Evolutionary conservation across 805 yeast species (phyloP).

Genomic region (Monosporozyma aerobia): DNA sequence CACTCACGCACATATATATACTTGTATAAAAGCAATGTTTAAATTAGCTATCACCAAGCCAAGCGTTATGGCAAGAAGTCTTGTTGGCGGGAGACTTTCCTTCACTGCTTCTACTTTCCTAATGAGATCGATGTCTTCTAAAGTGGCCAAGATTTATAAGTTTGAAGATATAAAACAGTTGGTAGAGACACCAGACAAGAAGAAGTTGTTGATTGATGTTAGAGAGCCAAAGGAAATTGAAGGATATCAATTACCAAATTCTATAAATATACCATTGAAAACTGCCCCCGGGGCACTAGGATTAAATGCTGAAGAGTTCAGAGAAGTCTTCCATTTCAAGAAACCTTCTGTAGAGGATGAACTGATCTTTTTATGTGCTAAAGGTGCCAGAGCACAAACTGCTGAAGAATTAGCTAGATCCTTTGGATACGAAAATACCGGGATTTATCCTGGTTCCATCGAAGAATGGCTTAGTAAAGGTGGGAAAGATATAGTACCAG

Average conservation of each 20-base stretch:
- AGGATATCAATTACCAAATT: slow-evolving; percentile 72
- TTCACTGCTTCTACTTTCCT: neutral
- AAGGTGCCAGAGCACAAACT: slow-evolving; percentile 83
- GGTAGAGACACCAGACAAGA: slow-evolving; percentile 37
- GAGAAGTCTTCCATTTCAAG: slow-evolving; percentile 66
- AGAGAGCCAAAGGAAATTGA: slow-evolving; percentile 78
- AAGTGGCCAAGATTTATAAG: slow-evolving; percentile 38
- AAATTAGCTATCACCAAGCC: neutral
- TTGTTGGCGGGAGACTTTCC: neutral
- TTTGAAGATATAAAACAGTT: slow-evolving; percentile 45
- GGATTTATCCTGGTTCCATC: slow-evolving; percentile 80
- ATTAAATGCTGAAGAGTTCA: slow-evolving; percentile 67
- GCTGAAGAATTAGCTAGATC: slow-evolving; percentile 89
- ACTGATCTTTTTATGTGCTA: slow-evolving; percentile 82
- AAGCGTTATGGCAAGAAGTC: neutral
- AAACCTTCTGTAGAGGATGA: slow-evolving; percentile 69
- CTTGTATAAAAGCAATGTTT: neutral
- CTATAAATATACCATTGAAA: slow-evolving; percentile 82
- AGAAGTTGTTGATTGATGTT: slow-evolving; percentile 67
- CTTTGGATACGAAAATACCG: slow-evolving; percentile 76
- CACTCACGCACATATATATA: neutral
- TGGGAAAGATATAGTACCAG: slow-evolving; percentile 7
- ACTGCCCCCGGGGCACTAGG: slow-evolving; percentile 89
- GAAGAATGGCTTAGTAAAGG: slow-evolving; percentile 61
- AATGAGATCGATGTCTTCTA: slow-evolving; percentile 8